A percentile compares a stretch with the other conserved stretches of the same genome.
Conservation (phyloP, 2,329 filamentous ascomycete genomes). For the Pseudogymnoascus sp. region DNA sequence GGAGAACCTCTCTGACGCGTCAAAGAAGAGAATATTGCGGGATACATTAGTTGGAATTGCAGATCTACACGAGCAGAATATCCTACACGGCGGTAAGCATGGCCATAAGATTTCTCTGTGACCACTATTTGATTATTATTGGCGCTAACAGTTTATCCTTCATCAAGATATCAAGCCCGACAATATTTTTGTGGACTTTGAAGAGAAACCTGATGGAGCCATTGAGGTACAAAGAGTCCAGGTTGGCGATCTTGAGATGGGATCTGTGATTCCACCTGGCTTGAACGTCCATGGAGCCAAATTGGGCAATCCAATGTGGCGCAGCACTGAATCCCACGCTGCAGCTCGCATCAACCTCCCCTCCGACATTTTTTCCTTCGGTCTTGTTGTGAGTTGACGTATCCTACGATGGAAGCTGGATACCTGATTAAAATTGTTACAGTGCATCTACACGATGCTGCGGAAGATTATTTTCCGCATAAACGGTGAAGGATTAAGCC, state of each 20-base stretch:
- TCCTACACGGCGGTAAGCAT: slow-evolving; percentile 31
- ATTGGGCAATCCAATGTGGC: slow-evolving; percentile 38
- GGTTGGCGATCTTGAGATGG: slow-evolving; percentile 36
- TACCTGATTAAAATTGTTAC: slow-evolving; percentile 3
- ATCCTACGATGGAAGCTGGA: not conserved
- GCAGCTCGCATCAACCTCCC: slow-evolving; percentile 32
- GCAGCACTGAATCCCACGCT: slow-evolving; percentile 39
- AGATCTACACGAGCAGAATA: slow-evolving; percentile 31
- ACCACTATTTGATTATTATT: not conserved
- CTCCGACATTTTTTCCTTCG: slow-evolving; percentile 39
- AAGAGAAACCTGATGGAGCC: slow-evolving; percentile 9
- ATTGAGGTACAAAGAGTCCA: slow-evolving; percentile 30
- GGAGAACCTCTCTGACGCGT: slow-evolving; percentile 28
- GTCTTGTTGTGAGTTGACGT: slow-evolving; percentile 32
- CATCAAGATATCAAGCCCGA: slow-evolving; percentile 36
- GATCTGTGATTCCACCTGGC: slow-evolving; percentile 32
- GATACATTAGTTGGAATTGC: slow-evolving; percentile 35
- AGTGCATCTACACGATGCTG: slow-evolving; percentile 40
- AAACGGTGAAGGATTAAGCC: slow-evolving; percentile 13
- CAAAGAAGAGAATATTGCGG: slow-evolving; percentile 37
- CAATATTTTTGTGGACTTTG: slow-evolving; percentile 38
- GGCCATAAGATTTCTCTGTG: not conserved
- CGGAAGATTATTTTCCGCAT: slow-evolving; percentile 35
- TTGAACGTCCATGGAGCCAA: slow-evolving; percentile 31
- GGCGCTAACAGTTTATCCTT: not conserved